These are phyloP conservation scores for Solanum clarkiae DNA, from an alignment of 257 asterid species.

Conservation along the genomic window DNA sequence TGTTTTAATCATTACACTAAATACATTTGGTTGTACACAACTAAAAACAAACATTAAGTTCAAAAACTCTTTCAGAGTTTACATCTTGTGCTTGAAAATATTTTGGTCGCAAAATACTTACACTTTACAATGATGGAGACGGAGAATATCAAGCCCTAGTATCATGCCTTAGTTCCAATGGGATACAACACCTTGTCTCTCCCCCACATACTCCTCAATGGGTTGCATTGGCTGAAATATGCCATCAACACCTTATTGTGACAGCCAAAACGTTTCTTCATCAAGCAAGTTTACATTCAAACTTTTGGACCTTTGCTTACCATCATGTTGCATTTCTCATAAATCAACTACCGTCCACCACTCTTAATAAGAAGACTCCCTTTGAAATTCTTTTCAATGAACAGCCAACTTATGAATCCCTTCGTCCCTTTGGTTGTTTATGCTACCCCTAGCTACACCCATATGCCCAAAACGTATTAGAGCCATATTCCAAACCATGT, in stretches of 20 bases:
- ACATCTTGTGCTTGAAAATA: too few species aligned
- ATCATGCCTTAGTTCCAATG: too few species aligned
- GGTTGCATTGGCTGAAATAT: neutral
- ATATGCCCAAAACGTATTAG: neutral
- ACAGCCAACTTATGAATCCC: neutral
- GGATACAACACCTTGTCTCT: too few species aligned
- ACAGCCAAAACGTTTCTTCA: neutral
- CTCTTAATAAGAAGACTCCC: too few species aligned
- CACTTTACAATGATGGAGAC: too few species aligned
- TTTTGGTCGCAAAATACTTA: too few species aligned
- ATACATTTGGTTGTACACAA: too few species aligned
- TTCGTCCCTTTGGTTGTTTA: neutral
- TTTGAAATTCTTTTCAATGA: neutral
- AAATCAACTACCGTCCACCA: neutral
- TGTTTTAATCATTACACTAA: too few species aligned
- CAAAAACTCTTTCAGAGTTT: too few species aligned
- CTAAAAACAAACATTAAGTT: too few species aligned
- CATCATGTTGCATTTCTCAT: neutral
- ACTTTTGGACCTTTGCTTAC: neutral
- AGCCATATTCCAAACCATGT: neutral
- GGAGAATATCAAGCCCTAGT: too few species aligned
- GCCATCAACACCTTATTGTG: neutral
- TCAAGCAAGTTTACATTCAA: neutral
- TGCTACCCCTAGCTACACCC: neutral
- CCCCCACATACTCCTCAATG: too few species aligned